Evolutionary conservation across 169 alveolate species (phyloP).

Genomic region (Cryptosporidium meleagridis): DNA sequence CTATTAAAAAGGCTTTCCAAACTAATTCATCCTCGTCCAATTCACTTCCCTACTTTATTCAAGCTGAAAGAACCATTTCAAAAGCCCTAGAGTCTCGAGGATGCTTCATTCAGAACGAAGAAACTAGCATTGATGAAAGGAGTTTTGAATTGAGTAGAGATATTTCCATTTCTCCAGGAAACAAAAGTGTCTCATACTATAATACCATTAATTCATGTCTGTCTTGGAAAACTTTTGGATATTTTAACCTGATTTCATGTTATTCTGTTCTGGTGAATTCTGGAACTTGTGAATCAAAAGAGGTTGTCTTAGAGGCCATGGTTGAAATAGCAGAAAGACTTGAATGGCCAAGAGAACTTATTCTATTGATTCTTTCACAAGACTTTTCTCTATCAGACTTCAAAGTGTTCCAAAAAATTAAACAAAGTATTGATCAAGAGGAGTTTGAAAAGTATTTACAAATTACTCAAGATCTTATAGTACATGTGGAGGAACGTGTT

Average conservation of each 20-base stretch:
- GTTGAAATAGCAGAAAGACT: constrained; percentile 38
- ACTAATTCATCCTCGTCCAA: not conserved
- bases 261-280: constrained; percentile 21
- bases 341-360: constrained; percentile 54
- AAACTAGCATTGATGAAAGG: not conserved
- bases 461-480: constrained; percentile 22
- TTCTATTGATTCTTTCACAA: constrained; percentile 22
- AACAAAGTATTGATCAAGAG: not conserved
- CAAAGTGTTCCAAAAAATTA: not conserved
- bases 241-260: constrained; percentile 67
- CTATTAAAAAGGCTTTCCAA: constrained; percentile 16
- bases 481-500: not conserved
- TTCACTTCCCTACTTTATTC: constrained; percentile 29
- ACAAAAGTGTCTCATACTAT: not conserved
- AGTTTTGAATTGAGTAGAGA: constrained; percentile 4
- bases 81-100: not conserved
- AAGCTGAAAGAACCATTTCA: constrained; percentile 2
- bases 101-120: constrained; percentile 1
- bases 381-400: constrained; percentile 30
- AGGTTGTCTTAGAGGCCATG: not conserved
- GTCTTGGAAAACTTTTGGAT: constrained; percentile 67
- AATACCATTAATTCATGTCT: constrained; percentile 39
- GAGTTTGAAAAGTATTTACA: constrained; percentile 11
- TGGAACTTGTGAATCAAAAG: constrained; percentile 27
- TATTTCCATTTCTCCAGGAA: not conserved